Percentiles rank a stretch among this genome's conserved stretches.
Conservation (phyloP, 176 grass and related monocot species). For the Bromus sterilis region DNA sequence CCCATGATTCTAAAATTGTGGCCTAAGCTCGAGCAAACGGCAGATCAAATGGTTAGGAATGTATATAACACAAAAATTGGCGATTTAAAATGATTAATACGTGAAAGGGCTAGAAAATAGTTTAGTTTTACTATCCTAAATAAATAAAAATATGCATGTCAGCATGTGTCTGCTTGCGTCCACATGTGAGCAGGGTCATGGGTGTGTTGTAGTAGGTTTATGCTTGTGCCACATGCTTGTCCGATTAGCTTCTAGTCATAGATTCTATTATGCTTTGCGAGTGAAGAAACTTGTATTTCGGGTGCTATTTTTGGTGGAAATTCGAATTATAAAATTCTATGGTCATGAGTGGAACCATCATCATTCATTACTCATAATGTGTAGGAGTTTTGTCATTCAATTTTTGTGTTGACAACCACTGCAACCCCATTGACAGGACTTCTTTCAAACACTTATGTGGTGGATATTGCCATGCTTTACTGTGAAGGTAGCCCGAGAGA, state of each 20-base stretch:
- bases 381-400: not conserved
- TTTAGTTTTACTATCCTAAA: no score
- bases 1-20: no score
- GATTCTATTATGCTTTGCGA: not conserved
- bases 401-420: constrained; percentile 7
- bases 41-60: no score
- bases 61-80: no score
- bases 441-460: constrained; percentile 44
- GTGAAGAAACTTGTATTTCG: not conserved
- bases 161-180: not conserved
- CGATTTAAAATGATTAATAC: no score
- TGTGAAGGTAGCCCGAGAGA: constrained; percentile 64
- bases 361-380: not conserved
- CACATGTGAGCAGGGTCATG: constrained; percentile 16
- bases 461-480: constrained; percentile 79
- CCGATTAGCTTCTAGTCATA: not conserved
- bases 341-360: not conserved
- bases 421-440: constrained; percentile 48
- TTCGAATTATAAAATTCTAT: not conserved
- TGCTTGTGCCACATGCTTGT: constrained; percentile 12
- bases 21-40: no score
- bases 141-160: not conserved
- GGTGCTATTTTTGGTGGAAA: not conserved
- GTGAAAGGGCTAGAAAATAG: no score
- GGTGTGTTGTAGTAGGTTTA: not conserved